A percentile compares a stretch with the other conserved stretches of the same genome.
Conservation (phyloP, 2,329 filamentous ascomycete species). For the Aureobasidium sp. region DNA sequence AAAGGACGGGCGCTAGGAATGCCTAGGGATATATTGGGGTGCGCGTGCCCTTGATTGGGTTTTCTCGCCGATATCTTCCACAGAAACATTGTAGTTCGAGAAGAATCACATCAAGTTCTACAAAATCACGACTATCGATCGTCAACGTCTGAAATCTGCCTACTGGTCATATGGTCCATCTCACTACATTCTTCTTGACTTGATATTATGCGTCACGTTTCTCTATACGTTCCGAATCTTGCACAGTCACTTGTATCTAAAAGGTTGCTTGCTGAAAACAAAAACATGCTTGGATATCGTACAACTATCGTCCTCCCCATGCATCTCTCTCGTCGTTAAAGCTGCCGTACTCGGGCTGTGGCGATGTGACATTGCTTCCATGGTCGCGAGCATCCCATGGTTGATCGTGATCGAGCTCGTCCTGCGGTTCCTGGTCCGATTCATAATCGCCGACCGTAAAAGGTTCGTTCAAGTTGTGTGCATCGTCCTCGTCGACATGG, state of each 20-base stretch:
- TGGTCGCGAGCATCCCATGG: slow-evolving; percentile 38
- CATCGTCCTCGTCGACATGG: slow-evolving; percentile 35
- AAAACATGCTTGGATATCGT: not conserved
- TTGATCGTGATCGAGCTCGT: slow-evolving; percentile 33
- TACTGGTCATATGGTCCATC: not conserved
- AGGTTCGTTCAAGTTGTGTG: slow-evolving; percentile 40
- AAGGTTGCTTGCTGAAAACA: not conserved
- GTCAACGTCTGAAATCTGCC: not conserved
- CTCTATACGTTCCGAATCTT: not conserved
- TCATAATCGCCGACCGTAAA: slow-evolving; percentile 38
- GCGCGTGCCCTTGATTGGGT: slow-evolving; percentile 10
- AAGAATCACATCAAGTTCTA: not conserved
- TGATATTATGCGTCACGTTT: not conserved
- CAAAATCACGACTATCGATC: not conserved
- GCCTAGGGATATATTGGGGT: not conserved
- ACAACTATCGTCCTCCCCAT: slow-evolving; percentile 25
- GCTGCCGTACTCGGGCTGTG: slow-evolving; percentile 33
- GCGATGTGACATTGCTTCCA: slow-evolving; percentile 19
- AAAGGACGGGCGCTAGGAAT: not conserved
- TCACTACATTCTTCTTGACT: not conserved
- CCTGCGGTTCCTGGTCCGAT: slow-evolving; percentile 28
- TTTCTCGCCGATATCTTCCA: not conserved
- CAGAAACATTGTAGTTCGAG: not conserved
- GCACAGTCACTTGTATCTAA: not conserved
- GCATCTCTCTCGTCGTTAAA: slow-evolving; percentile 37